A percentile compares a stretch with the other conserved stretches of the same genome.
Evolutionary conservation across 257 asterid genomes (phyloP).

Genomic region (Solanum chmielewskii): DNA sequence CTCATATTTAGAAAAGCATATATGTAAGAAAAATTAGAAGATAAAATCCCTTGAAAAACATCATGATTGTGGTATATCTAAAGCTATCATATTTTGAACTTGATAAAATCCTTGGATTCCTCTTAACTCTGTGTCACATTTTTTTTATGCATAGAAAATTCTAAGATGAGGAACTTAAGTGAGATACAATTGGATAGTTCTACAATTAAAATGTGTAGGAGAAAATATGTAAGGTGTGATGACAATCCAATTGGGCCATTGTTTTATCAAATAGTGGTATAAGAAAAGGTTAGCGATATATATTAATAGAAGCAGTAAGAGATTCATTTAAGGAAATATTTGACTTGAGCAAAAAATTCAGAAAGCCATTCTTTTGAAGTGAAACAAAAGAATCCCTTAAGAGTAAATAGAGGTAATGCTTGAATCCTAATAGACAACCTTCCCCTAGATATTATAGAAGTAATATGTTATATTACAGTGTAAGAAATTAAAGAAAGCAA

Average conservation of each 20-base stretch:
- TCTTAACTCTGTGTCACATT: background rate
- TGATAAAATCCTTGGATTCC: background rate
- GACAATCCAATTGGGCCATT: slow-evolving; percentile 37
- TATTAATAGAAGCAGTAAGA: too few species aligned
- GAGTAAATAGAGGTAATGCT: slow-evolving; percentile 41
- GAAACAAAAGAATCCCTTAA: slow-evolving; percentile 30
- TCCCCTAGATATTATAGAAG: slow-evolving; percentile 26
- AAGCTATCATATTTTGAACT: slow-evolving; percentile 3
- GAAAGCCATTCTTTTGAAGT: slow-evolving; percentile 24
- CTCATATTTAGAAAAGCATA: slow-evolving; percentile 19
- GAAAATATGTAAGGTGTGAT: slow-evolving; percentile 28
- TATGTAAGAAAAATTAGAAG: slow-evolving; percentile 32
- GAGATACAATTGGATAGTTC: slow-evolving; percentile 44
- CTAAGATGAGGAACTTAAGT: slow-evolving; percentile 41
- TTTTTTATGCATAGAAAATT: slow-evolving; percentile 25
- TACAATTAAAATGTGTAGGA: background rate
- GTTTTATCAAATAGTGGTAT: slow-evolving; percentile 1
- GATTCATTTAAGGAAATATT: slow-evolving; percentile 23
- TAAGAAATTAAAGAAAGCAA: slow-evolving; percentile 57
- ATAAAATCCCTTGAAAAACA: slow-evolving; percentile 19
- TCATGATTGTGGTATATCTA: slow-evolving; percentile 49
- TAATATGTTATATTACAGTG: slow-evolving; percentile 26
- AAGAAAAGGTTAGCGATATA: background rate
- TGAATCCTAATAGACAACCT: slow-evolving; percentile 20
- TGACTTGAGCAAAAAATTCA: slow-evolving; percentile 10